Evolutionary conservation across 2,329 filamentous ascomycete species (phyloP), one percentile per base, ranked within the genome.

Genomic region (Xenoacremonium recifei): DNA sequence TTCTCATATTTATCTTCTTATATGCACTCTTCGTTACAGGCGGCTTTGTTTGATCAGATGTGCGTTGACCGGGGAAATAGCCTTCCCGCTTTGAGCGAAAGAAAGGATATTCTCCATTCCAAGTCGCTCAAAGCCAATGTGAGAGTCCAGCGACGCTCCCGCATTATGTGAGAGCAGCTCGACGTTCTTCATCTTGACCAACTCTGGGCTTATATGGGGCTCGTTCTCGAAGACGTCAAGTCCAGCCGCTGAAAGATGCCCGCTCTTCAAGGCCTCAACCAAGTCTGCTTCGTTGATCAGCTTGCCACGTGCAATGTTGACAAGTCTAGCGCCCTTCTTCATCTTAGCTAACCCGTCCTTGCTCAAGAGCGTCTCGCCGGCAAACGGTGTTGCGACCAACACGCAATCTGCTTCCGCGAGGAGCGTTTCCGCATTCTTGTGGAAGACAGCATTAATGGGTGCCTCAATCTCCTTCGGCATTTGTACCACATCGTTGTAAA

Each of bases 151-250:
- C 5, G 54, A 58, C 1, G 55, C 54, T 5, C 55, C 55, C 3
- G 54, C 55, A 9, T 58, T 58, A 7, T 58, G 55, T 0, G 55
- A 58, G 2, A 58, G 23, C 1, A 58, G 31, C 40, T 58, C 55
- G 5, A 58, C 55, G 9, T 58, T 58, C 23, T 55, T 56, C 54
- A 58, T 58, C 34, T 45, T 49, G 13, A 58, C 16, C 10, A 58
- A 16, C 31, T 58, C 47, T 5, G 51, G 54, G 51, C 53, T 58
- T n/a, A 58, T 58, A 1, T 47, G 32, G 15, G 85, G 85, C 61
- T 89, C 85, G 29, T 87, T 72, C 60, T 88, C 84, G 54, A 79
- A 88, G 17, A 89, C 85, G 53, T 89, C 85, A 1, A 89, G 68
- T 3, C 85, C 85, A 3, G 70, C 78, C 0, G 78, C 82, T 37